A percentile compares a stretch with the other conserved stretches of the same genome.
These are phyloP conservation scores for Fusarium pilosicola DNA, from an alignment of 2,329 filamentous ascomycete species.

Conservation along the genomic window DNA sequence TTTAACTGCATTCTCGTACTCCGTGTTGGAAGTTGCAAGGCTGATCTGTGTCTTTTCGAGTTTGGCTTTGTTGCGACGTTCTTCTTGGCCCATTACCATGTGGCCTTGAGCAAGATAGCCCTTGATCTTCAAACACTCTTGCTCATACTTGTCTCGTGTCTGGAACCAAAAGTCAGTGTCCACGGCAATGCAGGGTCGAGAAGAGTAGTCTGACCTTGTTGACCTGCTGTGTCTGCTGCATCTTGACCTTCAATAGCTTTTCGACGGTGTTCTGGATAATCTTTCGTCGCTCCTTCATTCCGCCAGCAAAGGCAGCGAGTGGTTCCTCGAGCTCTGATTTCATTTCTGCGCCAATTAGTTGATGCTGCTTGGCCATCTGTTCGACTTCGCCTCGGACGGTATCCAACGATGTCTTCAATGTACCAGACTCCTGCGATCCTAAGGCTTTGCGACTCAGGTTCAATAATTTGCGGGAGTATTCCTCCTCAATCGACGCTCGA, in stretches of 20 bases:
- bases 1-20: constrained; percentile 95
- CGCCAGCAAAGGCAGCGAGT: constrained; percentile 87
- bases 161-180: constrained; percentile 49
- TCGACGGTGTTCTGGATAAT: constrained; percentile 95
- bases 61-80: constrained; percentile 98
- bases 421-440: constrained; percentile 87
- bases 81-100: constrained; percentile 99
- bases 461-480: constrained; percentile 90
- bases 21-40: constrained; percentile 86
- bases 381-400: constrained; percentile 90
- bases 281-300: constrained; percentile 95
- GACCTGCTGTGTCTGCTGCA: constrained; percentile 87
- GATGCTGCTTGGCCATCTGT: constrained; percentile 92
- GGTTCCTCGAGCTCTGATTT: constrained; percentile 96
- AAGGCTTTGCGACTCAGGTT: constrained; percentile 88
- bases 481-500: constrained; percentile 93
- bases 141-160: constrained; percentile 94
- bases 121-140: constrained; percentile 98
- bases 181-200: not conserved
- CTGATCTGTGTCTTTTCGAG: constrained; percentile 98
- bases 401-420: constrained; percentile 85
- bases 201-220: constrained; percentile 76
- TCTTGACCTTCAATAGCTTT: constrained; percentile 91
- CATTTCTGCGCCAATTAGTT: constrained; percentile 91
- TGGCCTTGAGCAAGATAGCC: constrained; percentile 98